A percentile compares a stretch with the other conserved stretches of the same genome.
Conservation (phyloP, 2,329 filamentous ascomycete genomes). For the Cephalotrichum gorgonifer region DNA sequence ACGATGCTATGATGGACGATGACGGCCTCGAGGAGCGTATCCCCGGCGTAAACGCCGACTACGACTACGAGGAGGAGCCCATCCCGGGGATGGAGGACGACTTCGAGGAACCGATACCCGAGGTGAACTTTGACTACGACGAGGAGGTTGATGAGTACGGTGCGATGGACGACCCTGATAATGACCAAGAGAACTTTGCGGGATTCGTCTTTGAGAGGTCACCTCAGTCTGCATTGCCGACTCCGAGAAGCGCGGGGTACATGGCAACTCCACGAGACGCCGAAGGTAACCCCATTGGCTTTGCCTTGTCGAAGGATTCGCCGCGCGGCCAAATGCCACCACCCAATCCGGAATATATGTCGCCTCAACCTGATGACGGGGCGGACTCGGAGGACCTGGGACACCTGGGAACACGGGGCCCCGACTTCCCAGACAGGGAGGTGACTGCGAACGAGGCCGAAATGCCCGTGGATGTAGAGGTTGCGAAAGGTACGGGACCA, state of each 20-base stretch:
- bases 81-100: conserved; percentile 20
- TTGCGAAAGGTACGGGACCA: background rate
- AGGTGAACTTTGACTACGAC: conserved; percentile 13
- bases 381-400: conserved; percentile 12
- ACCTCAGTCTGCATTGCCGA: conserved; percentile 37
- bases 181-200: conserved; percentile 51
- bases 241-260: conserved; percentile 35
- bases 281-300: conserved; percentile 45
- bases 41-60: conserved; percentile 43
- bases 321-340: conserved; percentile 6
- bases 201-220: conserved; percentile 49
- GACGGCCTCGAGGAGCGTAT: conserved; percentile 59
- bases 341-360: background rate
- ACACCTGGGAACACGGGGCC: conserved; percentile 33
- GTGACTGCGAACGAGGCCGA: background rate
- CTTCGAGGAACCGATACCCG: conserved; percentile 10
- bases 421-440: conserved; percentile 11
- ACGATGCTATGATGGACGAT: conserved; percentile 55
- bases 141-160: conserved; percentile 13
- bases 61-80: conserved; percentile 29
- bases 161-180: conserved; percentile 32
- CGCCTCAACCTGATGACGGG: background rate
- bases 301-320: conserved; percentile 38
- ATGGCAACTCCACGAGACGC: conserved; percentile 44
- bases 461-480: background rate